A percentile compares a stretch with the other conserved stretches of the same genome.
Evolutionary conservation across 2,329 filamentous ascomycete species (phyloP).

Genomic region (Pseudogymnoascus sp.): DNA sequence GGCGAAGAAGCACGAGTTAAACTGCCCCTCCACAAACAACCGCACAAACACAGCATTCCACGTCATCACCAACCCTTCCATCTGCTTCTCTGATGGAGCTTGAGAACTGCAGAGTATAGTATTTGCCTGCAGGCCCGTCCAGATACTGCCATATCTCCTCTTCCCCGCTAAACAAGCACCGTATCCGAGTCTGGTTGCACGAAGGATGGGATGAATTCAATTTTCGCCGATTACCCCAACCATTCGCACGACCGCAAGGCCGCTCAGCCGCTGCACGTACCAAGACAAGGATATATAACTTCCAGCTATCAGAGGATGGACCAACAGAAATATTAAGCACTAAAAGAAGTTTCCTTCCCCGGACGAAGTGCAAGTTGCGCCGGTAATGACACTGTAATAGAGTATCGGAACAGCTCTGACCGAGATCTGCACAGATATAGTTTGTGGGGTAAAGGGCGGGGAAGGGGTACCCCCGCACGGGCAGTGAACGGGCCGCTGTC

Average conservation of each 20-base stretch:
- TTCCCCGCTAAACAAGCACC: too few species aligned
- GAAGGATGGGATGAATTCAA: not conserved
- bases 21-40: too few species aligned
- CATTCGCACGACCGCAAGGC: not conserved
- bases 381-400: not conserved
- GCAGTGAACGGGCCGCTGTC: not conserved
- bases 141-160: too few species aligned
- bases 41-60: too few species aligned
- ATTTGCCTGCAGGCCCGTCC: too few species aligned
- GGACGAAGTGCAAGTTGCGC: not conserved
- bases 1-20: too few species aligned
- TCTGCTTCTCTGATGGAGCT: too few species aligned
- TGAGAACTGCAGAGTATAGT: too few species aligned
- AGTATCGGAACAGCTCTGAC: not conserved
- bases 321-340: not conserved
- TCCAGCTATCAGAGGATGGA: not conserved
- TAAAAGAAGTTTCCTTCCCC: not conserved
- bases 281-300: not conserved
- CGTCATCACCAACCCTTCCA: too few species aligned
- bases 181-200: too few species aligned
- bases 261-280: not conserved
- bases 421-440: not conserved
- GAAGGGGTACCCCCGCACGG: not conserved
- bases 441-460: constrained; percentile 5
- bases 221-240: not conserved